Evolutionary conservation across 2,329 filamentous ascomycete genomes (phyloP), one percentile per base, ranked within the genome.

Genomic region (Alternaria arborescens): DNA sequence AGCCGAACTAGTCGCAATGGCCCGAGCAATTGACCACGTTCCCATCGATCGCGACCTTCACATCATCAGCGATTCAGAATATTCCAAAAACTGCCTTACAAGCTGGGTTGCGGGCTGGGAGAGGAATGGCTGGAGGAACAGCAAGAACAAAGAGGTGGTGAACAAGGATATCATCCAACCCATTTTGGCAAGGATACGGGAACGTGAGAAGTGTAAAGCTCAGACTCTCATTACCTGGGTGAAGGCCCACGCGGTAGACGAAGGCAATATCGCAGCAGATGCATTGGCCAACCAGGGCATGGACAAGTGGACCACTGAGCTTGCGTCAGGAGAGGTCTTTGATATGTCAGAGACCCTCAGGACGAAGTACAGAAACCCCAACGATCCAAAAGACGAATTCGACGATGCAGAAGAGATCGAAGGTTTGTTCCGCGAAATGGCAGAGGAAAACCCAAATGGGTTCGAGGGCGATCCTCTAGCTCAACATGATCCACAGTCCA

Each of bases 1-100:
- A 3, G 95, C 94, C n/a, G 95, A 99, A 81, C 83, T 99, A 60
- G 94, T 91, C 24, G 95, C 93, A 8, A 90, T 98, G 64, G 83
- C 92, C 30, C 90, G 94, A 58, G 94, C 94, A 0, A 84, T 98
- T 22, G 88, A 97, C 72, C 86, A 90, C 46, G 88, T 89, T 2
- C 89, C 91, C 0, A 80, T 86, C 16, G 84, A 89, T 59, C 85
- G 91, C 58, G 83, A 88, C 61, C 86, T 96, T 12, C 85, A 89
- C 58, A 96, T 99, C 67, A 86, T 89, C 75, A 93, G 89, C n/a
- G 95, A 99, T 80, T 95, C 91, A 78, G 89, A 89, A 72, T 98
- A 98, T 80, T 86, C 92, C 1, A 97, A 97, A 78, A 90, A 94
- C 67, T 98, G 94, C 73, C 88, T 93, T 26, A 97, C 90, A 1